Base-by-base conservation (phyloP, 139 green algal genomes). In the Dunaliella primolecta region DNA sequence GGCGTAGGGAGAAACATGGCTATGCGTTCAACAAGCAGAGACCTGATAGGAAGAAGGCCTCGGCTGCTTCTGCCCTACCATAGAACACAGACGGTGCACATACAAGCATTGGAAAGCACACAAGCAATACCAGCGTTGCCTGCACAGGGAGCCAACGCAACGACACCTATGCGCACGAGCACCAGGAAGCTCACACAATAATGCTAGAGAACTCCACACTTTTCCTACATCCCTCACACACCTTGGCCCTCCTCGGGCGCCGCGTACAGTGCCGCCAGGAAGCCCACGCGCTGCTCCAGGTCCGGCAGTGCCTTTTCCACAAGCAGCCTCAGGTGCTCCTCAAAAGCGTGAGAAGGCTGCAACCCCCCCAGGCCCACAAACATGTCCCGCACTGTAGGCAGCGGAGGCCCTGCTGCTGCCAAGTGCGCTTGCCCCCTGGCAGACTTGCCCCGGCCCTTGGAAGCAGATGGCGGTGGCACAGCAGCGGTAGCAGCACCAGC, bases 201-300 rank as follows among this genome's bases (percentile, higher is more conserved):
- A n/a, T n/a, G n/a, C n/a, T n/a, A n/a, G n/a, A n/a, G n/a, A n/a
- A n/a, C n/a, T n/a, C n/a, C n/a, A n/a, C n/a, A n/a, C n/a, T n/a
- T n/a, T n/a, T n/a, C n/a, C n/a, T n/a, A n/a, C n/a, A n/a, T n/a
- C n/a, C 46, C 46, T 15, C 46, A 7, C 46, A 15, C 46, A 64
- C 46, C 46, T 64, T 77, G 71, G 21, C 27, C 27, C 27, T 31
- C 33, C 2, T 72, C 0, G 27, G 85, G 76, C 3, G 76, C 75
- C 0, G 85, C 36, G n/a, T 86, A 88, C 15, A 84, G 20, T 27
- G 33, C 35, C 23, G 85, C 82, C 0, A 88, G 76, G 81, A 88
- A 86, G 75, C 30, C 36, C n/a, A 2, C 20, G 23, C 85, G 76
- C 24, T 33, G 0, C 1, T 72, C 11, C 0, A 27, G 1, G 0